Evolutionary conservation across 176 grass and related monocot genomes (phyloP), one percentile per base, ranked within the genome.

Genomic region (Carex littledalei): DNA sequence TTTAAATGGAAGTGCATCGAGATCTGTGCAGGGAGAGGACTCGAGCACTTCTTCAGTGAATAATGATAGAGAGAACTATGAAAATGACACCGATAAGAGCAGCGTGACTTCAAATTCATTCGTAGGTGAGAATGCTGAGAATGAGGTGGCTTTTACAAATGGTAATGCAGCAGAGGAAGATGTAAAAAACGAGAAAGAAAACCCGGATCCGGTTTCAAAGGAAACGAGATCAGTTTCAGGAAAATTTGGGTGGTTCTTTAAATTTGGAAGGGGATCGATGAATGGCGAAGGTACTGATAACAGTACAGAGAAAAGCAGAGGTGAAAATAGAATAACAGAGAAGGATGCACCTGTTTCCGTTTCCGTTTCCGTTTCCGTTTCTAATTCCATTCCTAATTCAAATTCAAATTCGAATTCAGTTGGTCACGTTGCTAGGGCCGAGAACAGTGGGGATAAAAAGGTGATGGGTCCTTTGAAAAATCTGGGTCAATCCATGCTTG

Each of bases 401-500:
- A 81, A 81, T 67, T 47, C 62, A 45, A 49, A 84, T 82, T 78
- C 81, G 26, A 85, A 85, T 87, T 80, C 37, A 21, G 79, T 11
- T 6, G 63, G 79, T 84, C 26, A 68, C 69, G 39, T 84, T 90
- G 74, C 67, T 67, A 84, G 64, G 88, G 81, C 50, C 88, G 84
- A 83, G 80, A 85, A 87, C 88, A 63, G 71, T 56, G 90, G 90
- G 34, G 94, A 97, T 89, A 94, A 89, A 65, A 94, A 97, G 69
- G 86, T 88, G n/a, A 85, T 87, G 80, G 89, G 92, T 86, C 92
- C 89, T 22, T 86, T 91, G 16, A 91, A 92, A 84, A 94, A 88
- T 61, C 84, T 97, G 45, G 94, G 94, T 9, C 94, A 97, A 81
- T 94, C 88, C 81, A 97, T 97, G 94, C 92, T 97, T 31, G 94